Base-by-base conservation (phyloP, 2,329 filamentous ascomycete species). In the Chaetomium globosum region DNA sequence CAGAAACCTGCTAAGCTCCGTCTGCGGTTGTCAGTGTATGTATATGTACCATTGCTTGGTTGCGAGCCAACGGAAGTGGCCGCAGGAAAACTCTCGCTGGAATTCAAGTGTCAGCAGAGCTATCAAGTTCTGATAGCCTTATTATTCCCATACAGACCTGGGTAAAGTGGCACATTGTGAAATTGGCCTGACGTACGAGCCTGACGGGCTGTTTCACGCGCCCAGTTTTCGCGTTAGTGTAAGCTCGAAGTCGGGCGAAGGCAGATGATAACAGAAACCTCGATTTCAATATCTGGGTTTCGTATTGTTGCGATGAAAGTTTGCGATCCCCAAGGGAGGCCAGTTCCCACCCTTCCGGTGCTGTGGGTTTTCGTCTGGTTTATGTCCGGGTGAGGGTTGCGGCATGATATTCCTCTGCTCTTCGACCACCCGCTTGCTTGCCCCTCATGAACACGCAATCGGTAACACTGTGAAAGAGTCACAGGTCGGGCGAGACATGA, bases 61-160 rank as follows among this genome's bases (percentile, higher is more conserved):
- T 2, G 59, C 49, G 16, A 63, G 51, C 64, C 64, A 63, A 13
- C 36, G 39, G 23, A 60, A 52, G 43, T 59, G 64, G 36, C 61
- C 61, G 39, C 65, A 66, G 2, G 61, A 59, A 16, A 49, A 64
- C 33, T 66, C 61, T 23, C 57, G 57, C 57, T 66, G 36, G 2
- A 51, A 30, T 23, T 21, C 3, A 13, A 26, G 12, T 19, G 53
- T 56, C 8, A 56, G 31, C 19, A 28, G 16, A 16, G 13, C 6
- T 16, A 12, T 53, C 23, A 53, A n/a, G 16, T 12, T 30, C 19
- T 8, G 26, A 23, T 26, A 4, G 5, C 23, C 2, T 19, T 3
- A 9, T n/a, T 21, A 28, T 28, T 1, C 46, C 10, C 46, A 10
- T 3, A 31, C 62, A 51, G 19, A 64, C 62, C 36, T 64, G 56